These are phyloP conservation scores for Colletotrichum spinosum DNA, from an alignment of 2,329 filamentous ascomycete genomes.

Conservation along the genomic window DNA sequence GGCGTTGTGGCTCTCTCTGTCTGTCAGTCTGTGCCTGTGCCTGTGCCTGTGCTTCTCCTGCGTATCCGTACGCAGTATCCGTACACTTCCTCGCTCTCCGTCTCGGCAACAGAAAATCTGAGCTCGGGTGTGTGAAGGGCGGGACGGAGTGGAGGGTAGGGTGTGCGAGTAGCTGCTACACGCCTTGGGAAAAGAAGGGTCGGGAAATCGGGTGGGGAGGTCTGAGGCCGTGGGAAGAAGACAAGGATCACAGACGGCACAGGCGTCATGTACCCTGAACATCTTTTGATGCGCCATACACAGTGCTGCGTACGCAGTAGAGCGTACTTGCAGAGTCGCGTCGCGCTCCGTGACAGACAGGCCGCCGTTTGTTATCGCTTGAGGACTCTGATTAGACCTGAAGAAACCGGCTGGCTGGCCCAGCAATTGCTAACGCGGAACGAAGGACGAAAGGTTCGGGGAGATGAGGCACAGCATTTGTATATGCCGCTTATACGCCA, in stretches of 20 bases:
- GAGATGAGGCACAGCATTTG: too few species aligned
- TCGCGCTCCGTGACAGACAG: too few species aligned
- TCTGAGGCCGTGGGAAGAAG: slow-evolving; percentile 17
- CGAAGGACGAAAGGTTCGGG: too few species aligned
- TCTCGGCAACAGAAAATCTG: too few species aligned
- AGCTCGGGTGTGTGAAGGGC: slow-evolving; percentile 15
- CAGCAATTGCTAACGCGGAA: too few species aligned
- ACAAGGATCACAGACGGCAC: slow-evolving; percentile 26
- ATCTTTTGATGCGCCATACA: slow-evolving; percentile 17
- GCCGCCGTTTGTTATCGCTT: too few species aligned
- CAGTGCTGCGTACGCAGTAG: background rate
- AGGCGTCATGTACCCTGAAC: slow-evolving; percentile 14
- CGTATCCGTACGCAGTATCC: too few species aligned
- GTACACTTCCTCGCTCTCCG: too few species aligned
- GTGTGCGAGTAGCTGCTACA: slow-evolving; percentile 27
- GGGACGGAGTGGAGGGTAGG: slow-evolving; percentile 25
- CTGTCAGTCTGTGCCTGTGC: slow-evolving; percentile 6
- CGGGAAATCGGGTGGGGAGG: slow-evolving; percentile 27
- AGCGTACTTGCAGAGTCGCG: too few species aligned
- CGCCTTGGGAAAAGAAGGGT: slow-evolving; percentile 30
- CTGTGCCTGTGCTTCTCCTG: slow-evolving; percentile 12
- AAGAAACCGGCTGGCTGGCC: too few species aligned
- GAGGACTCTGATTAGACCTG: too few species aligned
- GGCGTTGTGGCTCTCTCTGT: slow-evolving; percentile 18
- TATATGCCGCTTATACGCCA: too few species aligned